phyloP scores from a whole-genome alignment of 768 basidiomycete species.

The Candolleomyces aberdarensis region DNA sequence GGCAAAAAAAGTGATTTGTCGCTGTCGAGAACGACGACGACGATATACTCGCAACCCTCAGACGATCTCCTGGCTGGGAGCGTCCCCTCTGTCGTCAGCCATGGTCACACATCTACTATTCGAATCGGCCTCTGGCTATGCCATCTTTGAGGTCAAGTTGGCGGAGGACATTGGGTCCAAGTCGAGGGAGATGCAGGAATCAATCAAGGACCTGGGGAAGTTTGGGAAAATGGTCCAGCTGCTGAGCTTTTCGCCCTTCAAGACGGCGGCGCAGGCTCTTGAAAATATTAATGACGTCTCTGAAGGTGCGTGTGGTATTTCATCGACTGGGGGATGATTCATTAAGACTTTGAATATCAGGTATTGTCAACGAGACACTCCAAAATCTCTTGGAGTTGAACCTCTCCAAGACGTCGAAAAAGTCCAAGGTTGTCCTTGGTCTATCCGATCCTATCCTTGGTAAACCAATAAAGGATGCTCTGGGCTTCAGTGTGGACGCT shows the following conservation, averaged over 20 bases:
- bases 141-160: conserved; percentile 84
- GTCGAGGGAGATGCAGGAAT: conserved; percentile 76
- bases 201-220: conserved; percentile 81
- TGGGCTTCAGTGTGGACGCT: conserved; percentile 74
- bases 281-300: conserved; percentile 97
- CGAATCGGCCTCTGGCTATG: conserved; percentile 93
- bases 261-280: conserved; percentile 87
- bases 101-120: conserved; percentile 88
- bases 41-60: background rate
- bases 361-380: conserved; percentile 81
- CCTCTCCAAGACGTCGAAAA: conserved; percentile 73
- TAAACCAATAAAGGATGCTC: conserved; percentile 68
- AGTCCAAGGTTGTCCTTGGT: conserved; percentile 66
- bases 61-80: conserved; percentile 2
- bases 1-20: background rate
- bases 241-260: conserved; percentile 91
- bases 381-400: conserved; percentile 84
- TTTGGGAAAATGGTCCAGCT: conserved; percentile 92
- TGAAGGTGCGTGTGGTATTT: conserved; percentile 61
- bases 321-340: background rate
- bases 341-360: conserved; percentile 32
- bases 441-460: conserved; percentile 77
- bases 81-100: background rate
- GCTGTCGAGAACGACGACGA: conserved; percentile 7
- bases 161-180: conserved; percentile 85